Conservation (phyloP, 164 flowering plant species). For the Vitis amurensis region DNA sequence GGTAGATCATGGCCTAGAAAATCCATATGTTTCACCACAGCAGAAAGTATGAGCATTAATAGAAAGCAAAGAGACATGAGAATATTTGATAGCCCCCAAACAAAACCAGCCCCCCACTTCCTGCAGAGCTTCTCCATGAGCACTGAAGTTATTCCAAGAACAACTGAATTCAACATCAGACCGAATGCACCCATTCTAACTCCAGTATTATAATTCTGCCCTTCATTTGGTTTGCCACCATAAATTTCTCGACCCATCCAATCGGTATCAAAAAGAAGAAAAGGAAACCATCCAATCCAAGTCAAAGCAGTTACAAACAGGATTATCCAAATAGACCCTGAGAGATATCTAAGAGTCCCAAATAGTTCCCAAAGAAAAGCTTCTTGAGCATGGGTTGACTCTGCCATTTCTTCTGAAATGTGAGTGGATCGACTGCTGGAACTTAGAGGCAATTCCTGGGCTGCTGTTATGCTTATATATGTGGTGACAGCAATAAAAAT, state of each 20-base stretch:
- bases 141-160: conserved; percentile 83
- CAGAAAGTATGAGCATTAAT: conserved; percentile 66
- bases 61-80: conserved; percentile 79
- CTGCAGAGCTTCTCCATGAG: conserved; percentile 86
- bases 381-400: conserved; percentile 50
- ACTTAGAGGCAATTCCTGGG: conserved; percentile 61
- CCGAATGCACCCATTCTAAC: conserved; percentile 94
- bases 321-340: conserved; percentile 68
- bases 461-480: conserved; percentile 64
- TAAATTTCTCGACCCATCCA: conserved; percentile 99
- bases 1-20: conserved; percentile 42
- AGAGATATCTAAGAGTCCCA: conserved; percentile 68
- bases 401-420: conserved; percentile 32
- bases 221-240: conserved; percentile 80
- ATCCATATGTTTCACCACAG: conserved; percentile 39
- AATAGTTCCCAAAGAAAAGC: conserved; percentile 89
- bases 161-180: conserved; percentile 81
- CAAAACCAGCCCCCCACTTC: conserved; percentile 87
- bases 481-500: conserved; percentile 64
- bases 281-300: conserved; percentile 98
- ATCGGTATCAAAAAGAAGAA: conserved; percentile 94
- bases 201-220: conserved; percentile 60
- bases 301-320: conserved; percentile 73
- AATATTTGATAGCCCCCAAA: conserved; percentile 89
- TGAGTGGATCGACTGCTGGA: conserved; percentile 19